Evolutionary conservation across 179 eudicot species (phyloP), one percentile per base, ranked within the genome.

Genomic region (Vitellaria paradoxa): DNA sequence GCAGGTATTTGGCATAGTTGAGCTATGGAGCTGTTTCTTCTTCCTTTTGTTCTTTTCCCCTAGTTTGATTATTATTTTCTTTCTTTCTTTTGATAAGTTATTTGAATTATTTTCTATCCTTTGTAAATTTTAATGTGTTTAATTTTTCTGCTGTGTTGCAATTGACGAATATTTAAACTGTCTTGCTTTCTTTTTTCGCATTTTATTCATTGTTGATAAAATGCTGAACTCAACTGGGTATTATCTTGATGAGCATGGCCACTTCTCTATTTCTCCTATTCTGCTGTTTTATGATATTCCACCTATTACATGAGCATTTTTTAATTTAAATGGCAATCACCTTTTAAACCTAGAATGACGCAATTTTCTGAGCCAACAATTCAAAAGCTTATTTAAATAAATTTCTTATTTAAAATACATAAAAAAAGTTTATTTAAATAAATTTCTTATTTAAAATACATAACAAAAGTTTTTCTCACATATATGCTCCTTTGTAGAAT

Each of bases 1-100:
- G 85, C 60, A 93, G 97, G 99, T 94, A 88, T 50, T 50, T 79
- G 26, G 40, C 65, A 24, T 10, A 62, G 7, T 30, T 61, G 17
- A 74, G 46, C 52, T 74, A 49, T 20, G 45, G 63, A 14, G 46
- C 37, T 30, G 37, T 2, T 30, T 30, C 37, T 30, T 30, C 37
- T 30, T 30, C 37, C 2, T 30, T 0, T 2, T 30, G 37, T 30
- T 30, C 1, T 30, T 30, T 30, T 30, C 37, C 37, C 37, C 37
- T 30, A 0, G 37, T 1, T 30, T 30, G 37, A 30, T 30, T 30
- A 30, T 30, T 57, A 18, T 5, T 12, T 57, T 57, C 62, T 57
- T 57, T 57, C n/a, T 6, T 14, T 12, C 6, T 18, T 57, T 17
- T 12, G 13, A 17, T 12, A 14, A 57, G 13, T 6, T 57, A 57